These are phyloP conservation scores for Tolypocladium inflatum DNA, from an alignment of 2,329 filamentous ascomycete genomes.

Conservation along the genomic window DNA sequence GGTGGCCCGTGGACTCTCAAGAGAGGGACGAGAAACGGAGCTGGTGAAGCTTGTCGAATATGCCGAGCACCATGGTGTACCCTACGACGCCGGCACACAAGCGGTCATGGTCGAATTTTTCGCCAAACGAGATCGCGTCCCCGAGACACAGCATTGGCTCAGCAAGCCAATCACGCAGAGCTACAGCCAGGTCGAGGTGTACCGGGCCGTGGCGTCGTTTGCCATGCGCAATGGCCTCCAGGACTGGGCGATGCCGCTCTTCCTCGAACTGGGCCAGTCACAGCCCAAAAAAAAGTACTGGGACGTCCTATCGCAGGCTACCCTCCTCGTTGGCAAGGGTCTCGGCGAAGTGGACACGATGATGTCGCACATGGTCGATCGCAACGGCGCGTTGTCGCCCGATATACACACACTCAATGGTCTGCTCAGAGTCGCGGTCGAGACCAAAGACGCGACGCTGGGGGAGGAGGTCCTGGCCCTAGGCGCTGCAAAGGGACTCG, in stretches of 20 bases:
- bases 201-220: conserved; percentile 30
- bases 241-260: conserved; percentile 52
- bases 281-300: conserved; percentile 47
- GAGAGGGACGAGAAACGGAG: conserved; percentile 47
- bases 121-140: conserved; percentile 43
- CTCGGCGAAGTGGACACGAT: conserved; percentile 38
- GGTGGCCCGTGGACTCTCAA: conserved; percentile 46
- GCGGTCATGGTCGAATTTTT: conserved; percentile 53
- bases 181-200: conserved; percentile 12
- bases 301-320: conserved; percentile 67
- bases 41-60: conserved; percentile 46
- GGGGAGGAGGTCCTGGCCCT: conserved; percentile 66
- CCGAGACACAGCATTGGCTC: conserved; percentile 61
- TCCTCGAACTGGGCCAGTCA: conserved; percentile 40
- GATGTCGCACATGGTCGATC: conserved; percentile 65
- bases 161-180: conserved; percentile 35
- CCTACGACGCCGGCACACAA: conserved; percentile 37
- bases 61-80: conserved; percentile 35
- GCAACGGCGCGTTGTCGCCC: conserved; percentile 41
- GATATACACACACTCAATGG: conserved; percentile 67
- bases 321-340: conserved; percentile 57
- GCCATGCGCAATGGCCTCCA: conserved; percentile 49
- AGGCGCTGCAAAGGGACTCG: conserved; percentile 53
- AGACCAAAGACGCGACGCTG: conserved; percentile 58
- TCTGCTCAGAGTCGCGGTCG: conserved; percentile 63